Conservation (phyloP, 2,329 filamentous ascomycete species). For the Cladosporium sp. region DNA sequence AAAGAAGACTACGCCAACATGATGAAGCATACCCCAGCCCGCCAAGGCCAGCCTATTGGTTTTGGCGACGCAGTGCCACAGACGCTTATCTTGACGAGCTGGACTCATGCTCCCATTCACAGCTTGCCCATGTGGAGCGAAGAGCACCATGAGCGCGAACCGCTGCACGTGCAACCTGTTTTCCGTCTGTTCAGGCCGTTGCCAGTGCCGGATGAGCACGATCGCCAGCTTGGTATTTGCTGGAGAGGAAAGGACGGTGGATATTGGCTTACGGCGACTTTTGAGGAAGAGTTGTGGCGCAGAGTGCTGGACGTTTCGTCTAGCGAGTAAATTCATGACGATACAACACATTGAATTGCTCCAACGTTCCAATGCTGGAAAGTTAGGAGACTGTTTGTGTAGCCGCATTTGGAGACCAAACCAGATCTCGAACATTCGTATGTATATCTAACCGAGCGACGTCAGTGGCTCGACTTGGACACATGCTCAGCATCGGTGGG, state of each 20-base stretch:
- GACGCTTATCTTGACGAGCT: neutral
- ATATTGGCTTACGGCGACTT: slow-evolving; percentile 4
- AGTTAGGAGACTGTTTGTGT: too few species aligned
- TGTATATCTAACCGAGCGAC: too few species aligned
- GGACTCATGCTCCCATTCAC: neutral
- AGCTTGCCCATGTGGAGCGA: neutral
- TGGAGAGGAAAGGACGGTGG: neutral
- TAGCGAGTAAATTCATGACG: neutral
- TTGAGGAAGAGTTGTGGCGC: neutral
- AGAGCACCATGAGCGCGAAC: neutral
- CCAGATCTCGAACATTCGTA: too few species aligned
- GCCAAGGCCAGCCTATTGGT: neutral
- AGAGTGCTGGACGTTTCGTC: neutral
- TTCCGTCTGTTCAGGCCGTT: neutral
- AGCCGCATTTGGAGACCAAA: too few species aligned
- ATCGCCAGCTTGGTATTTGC: neutral
- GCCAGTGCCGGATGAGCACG: neutral
- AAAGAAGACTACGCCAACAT: neutral
- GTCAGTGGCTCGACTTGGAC: too few species aligned
- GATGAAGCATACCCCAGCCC: neutral
- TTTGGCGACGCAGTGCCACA: neutral
- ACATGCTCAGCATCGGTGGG: too few species aligned
- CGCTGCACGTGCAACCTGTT: neutral
- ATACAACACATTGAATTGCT: neutral
- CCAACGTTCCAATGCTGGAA: neutral